phyloP scores from a whole-genome alignment of 2,329 filamentous ascomycete species.

The Scedosporium dehoogii region DNA sequence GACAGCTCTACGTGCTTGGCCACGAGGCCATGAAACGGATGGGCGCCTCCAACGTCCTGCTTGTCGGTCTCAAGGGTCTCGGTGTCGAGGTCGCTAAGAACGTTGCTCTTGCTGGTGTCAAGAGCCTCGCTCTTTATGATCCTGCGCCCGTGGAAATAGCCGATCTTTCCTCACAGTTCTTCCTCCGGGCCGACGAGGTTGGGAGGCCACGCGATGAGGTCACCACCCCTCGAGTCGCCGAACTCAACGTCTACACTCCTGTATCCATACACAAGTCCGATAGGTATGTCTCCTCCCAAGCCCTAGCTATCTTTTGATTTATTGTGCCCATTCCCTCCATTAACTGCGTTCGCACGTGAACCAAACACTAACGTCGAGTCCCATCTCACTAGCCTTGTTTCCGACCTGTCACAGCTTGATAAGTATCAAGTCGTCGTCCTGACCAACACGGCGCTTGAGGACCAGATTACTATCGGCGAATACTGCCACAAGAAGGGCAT shows the following conservation, averaged over 20 bases:
- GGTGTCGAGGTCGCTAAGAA: slow-evolving; percentile 99
- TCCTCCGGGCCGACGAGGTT: slow-evolving; percentile 78
- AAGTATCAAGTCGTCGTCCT: slow-evolving; percentile 89
- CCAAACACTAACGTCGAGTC: slow-evolving; percentile 11
- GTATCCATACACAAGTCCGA: slow-evolving; percentile 63
- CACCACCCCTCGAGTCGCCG: slow-evolving; percentile 80
- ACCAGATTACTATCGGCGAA: slow-evolving; percentile 77
- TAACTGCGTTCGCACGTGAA: too few species aligned
- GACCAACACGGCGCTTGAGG: slow-evolving; percentile 69
- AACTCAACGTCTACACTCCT: slow-evolving; percentile 94
- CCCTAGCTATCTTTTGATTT: not conserved
- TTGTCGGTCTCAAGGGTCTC: slow-evolving; percentile 84
- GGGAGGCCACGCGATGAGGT: slow-evolving; percentile 84
- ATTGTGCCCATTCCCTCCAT: not conserved
- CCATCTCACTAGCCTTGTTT: slow-evolving; percentile 41
- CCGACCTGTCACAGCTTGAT: slow-evolving; percentile 72
- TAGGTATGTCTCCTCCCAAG: slow-evolving; percentile 27
- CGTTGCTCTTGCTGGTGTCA: slow-evolving; percentile 93
- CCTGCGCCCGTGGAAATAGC: slow-evolving; percentile 73
- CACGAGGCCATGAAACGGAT: slow-evolving; percentile 97
- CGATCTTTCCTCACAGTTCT: slow-evolving; percentile 96
- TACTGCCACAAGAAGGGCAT: slow-evolving; percentile 94
- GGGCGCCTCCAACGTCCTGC: slow-evolving; percentile 87
- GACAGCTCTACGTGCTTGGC: slow-evolving; percentile 62
- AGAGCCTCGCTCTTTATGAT: slow-evolving; percentile 90